These are phyloP conservation scores for Aspergillus avenaceus DNA, from an alignment of 495 filamentous ascomycete genomes.

Conservation along the genomic window DNA sequence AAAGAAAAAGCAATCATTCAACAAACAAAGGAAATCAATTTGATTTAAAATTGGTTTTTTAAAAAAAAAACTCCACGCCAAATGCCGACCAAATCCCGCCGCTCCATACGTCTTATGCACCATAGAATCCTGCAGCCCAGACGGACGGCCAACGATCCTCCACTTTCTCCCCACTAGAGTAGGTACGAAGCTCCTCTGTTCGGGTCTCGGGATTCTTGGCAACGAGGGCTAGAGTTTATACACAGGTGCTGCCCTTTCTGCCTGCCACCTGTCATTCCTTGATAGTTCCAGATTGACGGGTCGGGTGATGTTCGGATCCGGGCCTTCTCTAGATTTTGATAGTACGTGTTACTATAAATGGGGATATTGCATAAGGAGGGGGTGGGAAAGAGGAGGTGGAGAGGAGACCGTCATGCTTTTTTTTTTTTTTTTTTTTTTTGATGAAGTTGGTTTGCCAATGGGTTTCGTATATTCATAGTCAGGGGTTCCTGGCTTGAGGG, in stretches of 20 bases:
- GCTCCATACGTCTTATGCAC: not conserved
- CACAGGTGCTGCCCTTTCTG: not conserved
- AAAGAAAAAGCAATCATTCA: too few relatives aligned
- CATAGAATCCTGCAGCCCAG: not conserved
- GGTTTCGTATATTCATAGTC: too few relatives aligned
- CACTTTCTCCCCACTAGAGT: not conserved
- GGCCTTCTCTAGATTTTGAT: not conserved
- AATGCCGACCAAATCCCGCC: constrained; percentile 6
- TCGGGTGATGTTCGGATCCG: not conserved
- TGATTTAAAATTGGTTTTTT: too few relatives aligned
- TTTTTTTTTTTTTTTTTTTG: not conserved
- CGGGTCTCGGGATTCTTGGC: too few relatives aligned
- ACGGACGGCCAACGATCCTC: not conserved
- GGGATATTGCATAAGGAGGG: too few relatives aligned
- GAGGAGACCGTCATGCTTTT: too few relatives aligned
- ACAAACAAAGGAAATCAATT: too few relatives aligned
- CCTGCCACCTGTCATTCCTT: not conserved
- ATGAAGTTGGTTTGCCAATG: not conserved
- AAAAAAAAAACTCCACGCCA: not conserved
- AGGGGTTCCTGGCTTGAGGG: too few relatives aligned
- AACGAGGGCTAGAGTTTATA: too few relatives aligned
- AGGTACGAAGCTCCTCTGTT: not conserved
- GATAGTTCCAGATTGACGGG: not conserved
- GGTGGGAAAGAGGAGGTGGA: too few relatives aligned
- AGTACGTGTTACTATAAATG: not conserved